These are phyloP conservation scores for Xylaria sp. DNA, from an alignment of 2,329 filamentous ascomycete species.

Conservation along the genomic window DNA sequence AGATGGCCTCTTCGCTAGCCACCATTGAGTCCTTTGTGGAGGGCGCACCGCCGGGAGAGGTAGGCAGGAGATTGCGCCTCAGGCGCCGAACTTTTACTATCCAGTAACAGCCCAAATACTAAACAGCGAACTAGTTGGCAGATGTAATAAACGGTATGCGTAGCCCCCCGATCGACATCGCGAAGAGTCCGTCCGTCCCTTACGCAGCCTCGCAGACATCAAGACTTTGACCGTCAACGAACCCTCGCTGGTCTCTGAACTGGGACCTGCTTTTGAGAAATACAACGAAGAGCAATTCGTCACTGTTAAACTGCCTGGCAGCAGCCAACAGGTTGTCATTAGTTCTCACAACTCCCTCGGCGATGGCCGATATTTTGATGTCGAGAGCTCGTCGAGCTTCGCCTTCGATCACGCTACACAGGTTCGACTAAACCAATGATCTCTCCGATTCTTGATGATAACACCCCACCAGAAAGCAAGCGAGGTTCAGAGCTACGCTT, in stretches of 20 bases:
- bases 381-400: constrained; percentile 88
- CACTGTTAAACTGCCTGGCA: constrained; percentile 88
- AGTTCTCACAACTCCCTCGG: constrained; percentile 87
- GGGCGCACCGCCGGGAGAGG: constrained; percentile 95
- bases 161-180: constrained; percentile 20
- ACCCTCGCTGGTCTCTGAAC: constrained; percentile 73
- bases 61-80: constrained; percentile 56
- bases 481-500: constrained; percentile 77
- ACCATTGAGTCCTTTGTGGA: constrained; percentile 88
- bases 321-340: constrained; percentile 84
- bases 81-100: constrained; percentile 4
- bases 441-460: constrained; percentile 24
- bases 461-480: constrained; percentile 74
- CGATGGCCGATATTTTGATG: constrained; percentile 87
- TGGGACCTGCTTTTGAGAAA: constrained; percentile 85
- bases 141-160: constrained; percentile 85
- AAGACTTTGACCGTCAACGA: constrained; percentile 81
- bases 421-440: constrained; percentile 53
- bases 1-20: constrained; percentile 58
- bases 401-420: constrained; percentile 85
- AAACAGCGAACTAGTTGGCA: constrained; percentile 68
- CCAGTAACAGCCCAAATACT: constrained; percentile 28
- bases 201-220: constrained; percentile 72
- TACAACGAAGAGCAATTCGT: constrained; percentile 97
- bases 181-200: constrained; percentile 14